Base-by-base conservation (phyloP, 2,329 filamentous ascomycete species). In the Corniculantispora saksenae region DNA sequence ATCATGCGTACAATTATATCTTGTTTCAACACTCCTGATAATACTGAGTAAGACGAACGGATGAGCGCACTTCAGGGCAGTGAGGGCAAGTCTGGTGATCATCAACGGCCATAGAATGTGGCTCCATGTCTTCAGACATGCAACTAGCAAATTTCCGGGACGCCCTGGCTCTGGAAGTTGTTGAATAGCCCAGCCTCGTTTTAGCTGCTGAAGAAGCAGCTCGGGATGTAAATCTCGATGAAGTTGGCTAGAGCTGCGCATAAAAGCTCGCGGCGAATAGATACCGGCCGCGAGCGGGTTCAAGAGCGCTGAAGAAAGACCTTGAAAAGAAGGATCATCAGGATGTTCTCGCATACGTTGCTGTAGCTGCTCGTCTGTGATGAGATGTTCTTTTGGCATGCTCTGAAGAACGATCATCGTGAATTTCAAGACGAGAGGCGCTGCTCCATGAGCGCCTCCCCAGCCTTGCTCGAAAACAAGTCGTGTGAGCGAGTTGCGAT, bases 111-210 rank as follows among this genome's bases (percentile, higher is more conserved):
- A 13, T 1, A 57, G 38, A 25, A n/a, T 10, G 6, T 71, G 70
- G 12, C 67, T 63, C 3, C 71, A 70, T 5, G 69, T 60, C 40
- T 67, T 67, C 3, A 71, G 67, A 69, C 71, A 73, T 15, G 38
- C 12, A 15, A 27, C 13, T 7, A 56, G 6, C 25, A 57, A 40
- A 21, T 27, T 13, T 1, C 23, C 13, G 3, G 35, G 12, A 4
- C 21, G n/a, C 10, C 12, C 23, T 8, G 35, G 15, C 13, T 17
- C 35, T 19, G 15, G n/a, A 2, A 38, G 5, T 27, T 23, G 4
- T 38, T 50, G 21, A 40, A 27, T 15, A 15, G 9, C 3, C 40
- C 50, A 25, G 19, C 23, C 9, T 17, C 45, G 15, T 21, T 29
- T 25, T 21, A 57, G 7, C 25, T 57, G 35, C 15, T 17, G 21